Evolutionary conservation across 495 filamentous ascomycete genomes (phyloP).

Genomic region (Monascus purpureus): DNA sequence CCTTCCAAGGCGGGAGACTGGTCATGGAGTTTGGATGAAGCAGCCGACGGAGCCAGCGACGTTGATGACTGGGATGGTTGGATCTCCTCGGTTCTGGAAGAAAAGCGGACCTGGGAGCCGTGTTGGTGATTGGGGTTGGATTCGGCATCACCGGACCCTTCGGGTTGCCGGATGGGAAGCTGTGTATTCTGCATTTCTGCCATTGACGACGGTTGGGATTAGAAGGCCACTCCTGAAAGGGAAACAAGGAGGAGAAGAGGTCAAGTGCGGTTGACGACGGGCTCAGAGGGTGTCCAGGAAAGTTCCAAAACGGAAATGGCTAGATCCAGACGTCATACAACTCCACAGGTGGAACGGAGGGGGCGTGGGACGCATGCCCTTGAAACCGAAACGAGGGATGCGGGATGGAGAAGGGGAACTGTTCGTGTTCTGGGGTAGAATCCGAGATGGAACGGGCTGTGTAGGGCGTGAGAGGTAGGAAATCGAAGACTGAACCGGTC

Average conservation of each 20-base stretch:
- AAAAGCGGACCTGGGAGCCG: constrained; percentile 57
- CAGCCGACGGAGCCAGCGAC: constrained; percentile 15
- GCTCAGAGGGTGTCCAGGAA: no score
- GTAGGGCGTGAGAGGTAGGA: no score
- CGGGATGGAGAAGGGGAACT: no score
- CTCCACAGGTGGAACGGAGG: constrained; percentile 12
- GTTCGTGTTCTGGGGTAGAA: no score
- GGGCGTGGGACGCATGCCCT: constrained; percentile 28
- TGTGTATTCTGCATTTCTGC: not conserved
- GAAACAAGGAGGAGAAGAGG: not conserved
- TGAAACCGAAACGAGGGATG: no score
- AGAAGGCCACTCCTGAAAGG: not conserved
- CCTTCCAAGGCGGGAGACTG: constrained; percentile 15
- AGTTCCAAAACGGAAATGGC: no score
- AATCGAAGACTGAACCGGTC: no score
- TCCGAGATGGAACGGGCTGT: no score
- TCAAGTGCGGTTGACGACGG: no score
- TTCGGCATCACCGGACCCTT: constrained; percentile 15
- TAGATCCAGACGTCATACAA: constrained; percentile 33
- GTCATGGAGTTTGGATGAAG: constrained; percentile 19
- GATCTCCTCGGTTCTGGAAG: constrained; percentile 67
- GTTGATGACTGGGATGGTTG: constrained; percentile 34
- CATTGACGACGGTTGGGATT: not conserved
- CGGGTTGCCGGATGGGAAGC: not conserved
- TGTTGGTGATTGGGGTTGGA: constrained; percentile 21